Base-by-base conservation (phyloP, 306 rosid species). In the Fragaria vesca region DNA sequence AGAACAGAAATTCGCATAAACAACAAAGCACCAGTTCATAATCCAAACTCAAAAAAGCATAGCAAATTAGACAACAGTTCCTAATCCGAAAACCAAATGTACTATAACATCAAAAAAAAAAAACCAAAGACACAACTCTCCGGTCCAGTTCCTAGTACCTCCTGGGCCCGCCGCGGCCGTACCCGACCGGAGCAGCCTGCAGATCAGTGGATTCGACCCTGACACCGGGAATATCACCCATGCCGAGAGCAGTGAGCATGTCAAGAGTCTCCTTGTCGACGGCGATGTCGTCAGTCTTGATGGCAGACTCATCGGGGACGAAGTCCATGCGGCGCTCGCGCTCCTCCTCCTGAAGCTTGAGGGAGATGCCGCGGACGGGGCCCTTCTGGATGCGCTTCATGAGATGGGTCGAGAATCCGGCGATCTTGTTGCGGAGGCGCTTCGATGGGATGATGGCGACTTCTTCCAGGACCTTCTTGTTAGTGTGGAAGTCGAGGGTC, bases 261-360 rank as follows among this genome's bases (percentile, higher is more conserved):
- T 88, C 92, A 0, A 88, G 47, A 0, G 95, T 88, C 73, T 90
- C 91, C 88, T 76, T 83, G 21, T 90, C 95, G 15, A 90, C 92
- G 71, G 79, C 85, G 46, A 90, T 83, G 1, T 42, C 83, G 0
- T 88, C 89, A 15, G 78, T 83, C 52, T 42, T 58, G 21, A 90
- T 85, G 40, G 92, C 91, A 0, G 92, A 90, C 43, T 78, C 82
- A 0, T 87, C 91, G 5, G 92, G 95, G 16, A 90, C 92, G 66
- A 81, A 88, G 74, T 90, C 95, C 92, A 90, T 86, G 58, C 90
- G 84, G n/a, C 91, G 87, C 81, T 90, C 91, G 1, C 91, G 78
- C 81, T 90, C 92, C 58, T 90, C 92, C 80, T 90, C 95, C 75
- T 90, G 92, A 8, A 90, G 91, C 85, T 86, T 90, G n/a, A 90